A percentile compares a stretch with the other conserved stretches of the same genome.
Evolutionary conservation across 345 rosid genomes (phyloP).

Genomic region (Cochlearia excelsa): DNA sequence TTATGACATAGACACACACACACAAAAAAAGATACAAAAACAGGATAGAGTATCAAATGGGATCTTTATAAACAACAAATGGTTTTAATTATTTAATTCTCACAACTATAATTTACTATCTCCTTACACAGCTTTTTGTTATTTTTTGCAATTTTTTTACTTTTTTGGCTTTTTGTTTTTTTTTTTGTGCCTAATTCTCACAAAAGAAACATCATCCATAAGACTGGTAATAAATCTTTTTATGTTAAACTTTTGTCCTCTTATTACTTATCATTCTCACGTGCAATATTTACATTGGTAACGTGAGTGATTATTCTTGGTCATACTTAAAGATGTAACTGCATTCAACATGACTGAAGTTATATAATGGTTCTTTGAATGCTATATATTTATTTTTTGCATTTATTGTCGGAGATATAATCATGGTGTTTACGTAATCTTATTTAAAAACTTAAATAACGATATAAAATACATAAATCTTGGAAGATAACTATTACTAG

Average conservation of each 20-base stretch:
- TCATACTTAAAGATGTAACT: constrained; percentile 4
- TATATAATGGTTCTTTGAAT: constrained; percentile 5
- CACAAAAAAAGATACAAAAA: constrained; percentile 30
- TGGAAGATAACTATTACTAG: background rate
- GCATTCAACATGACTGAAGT: constrained; percentile 23
- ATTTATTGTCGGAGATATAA: constrained; percentile 20
- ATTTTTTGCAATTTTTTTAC: background rate
- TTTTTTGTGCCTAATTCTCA: no score
- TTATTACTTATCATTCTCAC: no score
- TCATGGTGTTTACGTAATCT: constrained; percentile 23
- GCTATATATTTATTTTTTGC: background rate
- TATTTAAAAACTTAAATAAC: constrained; percentile 12
- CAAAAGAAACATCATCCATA: background rate
- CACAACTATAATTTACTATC: constrained; percentile 14
- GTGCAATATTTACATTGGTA: background rate
- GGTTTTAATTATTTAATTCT: constrained; percentile 24
- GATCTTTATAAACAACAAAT: constrained; percentile 23
- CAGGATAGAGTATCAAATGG: constrained; percentile 30
- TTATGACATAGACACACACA: constrained; percentile 25
- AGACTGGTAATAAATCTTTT: constrained; percentile 20
- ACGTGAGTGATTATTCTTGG: constrained; percentile 12
- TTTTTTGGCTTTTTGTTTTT: background rate
- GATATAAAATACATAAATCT: background rate
- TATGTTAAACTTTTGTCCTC: no score
- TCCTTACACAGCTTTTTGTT: constrained; percentile 23